Base-by-base conservation (phyloP, 371 early-diverging fungal genomes). In the Rhizopus delemar region DNA sequence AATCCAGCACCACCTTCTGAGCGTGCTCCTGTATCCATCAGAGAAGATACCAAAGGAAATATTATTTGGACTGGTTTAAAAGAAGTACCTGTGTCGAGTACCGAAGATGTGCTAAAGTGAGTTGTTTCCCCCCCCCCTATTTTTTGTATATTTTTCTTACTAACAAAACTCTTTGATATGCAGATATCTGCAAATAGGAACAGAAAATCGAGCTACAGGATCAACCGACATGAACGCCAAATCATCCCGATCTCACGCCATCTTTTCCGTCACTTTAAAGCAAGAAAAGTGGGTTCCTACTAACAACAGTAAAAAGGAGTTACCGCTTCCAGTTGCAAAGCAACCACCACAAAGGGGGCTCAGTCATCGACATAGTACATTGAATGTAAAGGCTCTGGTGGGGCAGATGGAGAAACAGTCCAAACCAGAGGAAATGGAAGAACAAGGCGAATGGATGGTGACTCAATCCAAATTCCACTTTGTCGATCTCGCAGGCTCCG, bases 401-500 rank as follows among this genome's bases (percentile, higher is more conserved):
- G 75, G 73, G 8, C 71, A 78, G 39, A 75, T 74, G 74, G 74
- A 74, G 33, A 68, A 61, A 36, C 63, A 59, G 7, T 11, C 57
- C 29, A 58, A 59, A 31, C 45, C 63, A 65, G 38, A 59, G 31
- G 60, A 61, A 6, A 16, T 41, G 35, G 54, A 69, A 71, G 58
- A 63, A 13, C 73, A 72, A 8, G 70, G 76, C 4, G 78, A 81
- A 39, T 78, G 79, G 70, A 65, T 84, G 45, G 57, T 68, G 2
- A 59, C 88, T 35, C 74, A 81, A 8, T 90, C 92, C 32, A 98
- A 97, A 71, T 94, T 97, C 62, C 93, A 96, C 66, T 99, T 99
- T 85, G 99, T 99, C 16, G 99, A 99, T 80, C 80, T 99, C 62
- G 99, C 99, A 32, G 99, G 99, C 7, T 93, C 93, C n/a, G 99